Conservation (phyloP, 2,329 filamentous ascomycete species). For the Trichoderma sp. region DNA sequence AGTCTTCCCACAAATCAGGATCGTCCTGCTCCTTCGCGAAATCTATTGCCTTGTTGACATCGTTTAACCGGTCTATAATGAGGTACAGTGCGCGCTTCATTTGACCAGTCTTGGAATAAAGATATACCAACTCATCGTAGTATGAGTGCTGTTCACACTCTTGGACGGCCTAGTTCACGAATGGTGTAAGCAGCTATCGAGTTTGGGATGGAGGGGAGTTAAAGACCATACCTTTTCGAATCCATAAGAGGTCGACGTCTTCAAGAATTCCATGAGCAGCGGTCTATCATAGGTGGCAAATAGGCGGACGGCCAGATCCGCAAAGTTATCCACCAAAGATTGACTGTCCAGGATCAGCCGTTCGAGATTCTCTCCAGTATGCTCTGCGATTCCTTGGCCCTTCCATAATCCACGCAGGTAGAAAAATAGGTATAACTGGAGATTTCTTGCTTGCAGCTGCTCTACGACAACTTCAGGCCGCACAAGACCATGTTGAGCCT, state of each 20-base stretch:
- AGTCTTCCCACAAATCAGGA: conserved; percentile 88
- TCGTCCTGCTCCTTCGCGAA: conserved; percentile 95
- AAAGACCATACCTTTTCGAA: conserved; percentile 62
- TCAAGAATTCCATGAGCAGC: conserved; percentile 83
- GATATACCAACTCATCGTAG: conserved; percentile 89
- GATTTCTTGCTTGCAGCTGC: conserved; percentile 67
- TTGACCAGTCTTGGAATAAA: conserved; percentile 92
- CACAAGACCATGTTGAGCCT: conserved; percentile 85
- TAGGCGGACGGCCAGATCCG: conserved; percentile 79
- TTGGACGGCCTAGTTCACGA: conserved; percentile 52
- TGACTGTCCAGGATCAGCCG: conserved; percentile 57
- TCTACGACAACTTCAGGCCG: conserved; percentile 72
- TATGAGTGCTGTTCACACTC: conserved; percentile 80
- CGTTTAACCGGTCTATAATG: conserved; percentile 88
- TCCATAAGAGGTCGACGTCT: conserved; percentile 80
- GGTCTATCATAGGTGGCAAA: conserved; percentile 81
- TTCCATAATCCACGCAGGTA: conserved; percentile 86
- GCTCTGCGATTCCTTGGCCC: conserved; percentile 62
- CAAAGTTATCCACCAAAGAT: conserved; percentile 78
- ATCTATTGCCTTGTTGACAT: conserved; percentile 87
- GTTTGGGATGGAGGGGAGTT: conserved; percentile 20
- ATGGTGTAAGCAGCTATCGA: background rate
- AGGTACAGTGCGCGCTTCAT: conserved; percentile 87
- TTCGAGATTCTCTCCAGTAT: conserved; percentile 53
- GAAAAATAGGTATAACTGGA: conserved; percentile 81